These are phyloP conservation scores for Starmera caribaea DNA, from an alignment of 805 yeast species.

Conservation along the genomic window DNA sequence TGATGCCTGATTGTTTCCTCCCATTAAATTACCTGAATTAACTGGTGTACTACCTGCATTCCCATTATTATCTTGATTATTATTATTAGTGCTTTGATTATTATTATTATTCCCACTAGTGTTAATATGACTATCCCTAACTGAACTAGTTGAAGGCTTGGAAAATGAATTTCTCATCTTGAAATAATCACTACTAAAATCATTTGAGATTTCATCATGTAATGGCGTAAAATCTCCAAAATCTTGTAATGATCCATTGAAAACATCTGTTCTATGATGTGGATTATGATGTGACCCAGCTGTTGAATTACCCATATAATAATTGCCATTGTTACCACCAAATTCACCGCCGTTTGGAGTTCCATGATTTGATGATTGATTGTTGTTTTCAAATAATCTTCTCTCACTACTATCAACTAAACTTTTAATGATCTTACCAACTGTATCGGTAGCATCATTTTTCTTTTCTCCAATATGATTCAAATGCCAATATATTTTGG, in stretches of 20 bases:
- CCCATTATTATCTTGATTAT: too few relatives aligned
- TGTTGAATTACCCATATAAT: constrained; percentile 7
- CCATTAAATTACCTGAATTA: too few relatives aligned
- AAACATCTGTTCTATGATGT: neutral
- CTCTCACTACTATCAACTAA: constrained; percentile 29
- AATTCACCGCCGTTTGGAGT: constrained; percentile 2
- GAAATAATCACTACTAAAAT: constrained; percentile 6
- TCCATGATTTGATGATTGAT: constrained; percentile 9
- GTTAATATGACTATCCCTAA: neutral
- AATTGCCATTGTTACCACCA: too few relatives aligned
- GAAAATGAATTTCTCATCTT: neutral
- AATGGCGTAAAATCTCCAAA: constrained; percentile 10
- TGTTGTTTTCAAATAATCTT: constrained; percentile 16
- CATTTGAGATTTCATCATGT: constrained; percentile 19
- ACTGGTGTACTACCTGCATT: too few relatives aligned
- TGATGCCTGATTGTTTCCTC: neutral
- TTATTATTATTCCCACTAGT: too few relatives aligned
- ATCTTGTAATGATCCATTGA: too few relatives aligned
- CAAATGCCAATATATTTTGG: constrained; percentile 48
- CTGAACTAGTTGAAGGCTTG: neutral
- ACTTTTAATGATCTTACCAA: constrained; percentile 43
- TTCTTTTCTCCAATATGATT: constrained; percentile 45
- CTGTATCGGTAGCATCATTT: constrained; percentile 52
- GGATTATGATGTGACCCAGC: neutral
- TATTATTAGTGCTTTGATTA: too few relatives aligned